A percentile compares a stretch with the other conserved stretches of the same genome.
Conservation (phyloP, 1,284 basidiomycete species). For the Wallemia mellicola region DNA sequence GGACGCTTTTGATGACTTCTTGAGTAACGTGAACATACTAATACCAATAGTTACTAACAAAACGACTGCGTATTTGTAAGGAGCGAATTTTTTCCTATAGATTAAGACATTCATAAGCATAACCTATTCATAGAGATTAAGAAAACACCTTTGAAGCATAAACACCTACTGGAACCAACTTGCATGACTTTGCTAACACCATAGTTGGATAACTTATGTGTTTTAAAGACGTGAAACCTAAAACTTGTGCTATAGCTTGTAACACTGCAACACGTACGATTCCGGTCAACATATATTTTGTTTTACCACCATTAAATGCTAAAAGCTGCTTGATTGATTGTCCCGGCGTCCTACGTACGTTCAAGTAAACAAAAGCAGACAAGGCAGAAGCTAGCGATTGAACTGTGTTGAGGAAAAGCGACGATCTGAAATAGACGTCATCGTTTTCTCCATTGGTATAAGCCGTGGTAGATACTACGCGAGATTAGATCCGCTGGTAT, state of each 20-base stretch:
- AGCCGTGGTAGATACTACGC: not conserved
- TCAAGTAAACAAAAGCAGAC: conserved; percentile 49
- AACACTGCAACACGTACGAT: conserved; percentile 62
- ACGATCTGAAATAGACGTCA: conserved; percentile 32
- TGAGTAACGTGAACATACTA: conserved; percentile 74
- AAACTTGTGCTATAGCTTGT: conserved; percentile 71
- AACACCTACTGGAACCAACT: conserved; percentile 39
- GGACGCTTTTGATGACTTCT: conserved; percentile 15
- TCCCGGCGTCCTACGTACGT: conserved; percentile 27
- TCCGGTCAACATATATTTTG: conserved; percentile 26
- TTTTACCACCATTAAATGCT: conserved; percentile 19
- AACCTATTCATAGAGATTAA: conserved; percentile 18
- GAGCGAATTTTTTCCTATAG: conserved; percentile 64
- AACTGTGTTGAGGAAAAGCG: conserved; percentile 56
- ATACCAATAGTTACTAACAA: conserved; percentile 75
- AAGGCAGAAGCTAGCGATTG: conserved; percentile 55
- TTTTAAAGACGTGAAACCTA: conserved; percentile 73
- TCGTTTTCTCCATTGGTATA: not conserved
- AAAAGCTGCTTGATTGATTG: conserved; percentile 26
- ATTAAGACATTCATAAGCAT: conserved; percentile 78
- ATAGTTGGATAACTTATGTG: conserved; percentile 97
- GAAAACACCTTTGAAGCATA: not conserved
- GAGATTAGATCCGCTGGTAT: not conserved
- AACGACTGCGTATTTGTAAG: conserved; percentile 82
- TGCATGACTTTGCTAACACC: conserved; percentile 96